Evolutionary conservation across 192 early-diverging fungal genomes (phyloP).

Genomic region (Chytriomyces confervae): DNA sequence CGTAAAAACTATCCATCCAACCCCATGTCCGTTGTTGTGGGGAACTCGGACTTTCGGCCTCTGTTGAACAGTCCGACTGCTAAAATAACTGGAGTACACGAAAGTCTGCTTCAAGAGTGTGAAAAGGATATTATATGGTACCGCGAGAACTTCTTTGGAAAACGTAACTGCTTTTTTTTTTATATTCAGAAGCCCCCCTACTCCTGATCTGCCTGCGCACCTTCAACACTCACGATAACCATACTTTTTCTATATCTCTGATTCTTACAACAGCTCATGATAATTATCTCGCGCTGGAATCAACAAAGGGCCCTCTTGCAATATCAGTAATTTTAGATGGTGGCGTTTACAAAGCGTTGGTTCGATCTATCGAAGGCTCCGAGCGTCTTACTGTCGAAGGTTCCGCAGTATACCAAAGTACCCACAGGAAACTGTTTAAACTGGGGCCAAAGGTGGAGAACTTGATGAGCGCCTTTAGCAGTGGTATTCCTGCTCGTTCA

Average conservation of each 20-base stretch:
- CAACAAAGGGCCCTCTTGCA: conserved; percentile 57
- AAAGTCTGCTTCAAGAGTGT: conserved; percentile 69
- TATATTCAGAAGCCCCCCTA: neutral
- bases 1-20: neutral
- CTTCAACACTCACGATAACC: too few species aligned
- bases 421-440: conserved; percentile 52
- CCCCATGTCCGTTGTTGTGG: conserved; percentile 51
- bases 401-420: conserved; percentile 47
- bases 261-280: conserved; percentile 46
- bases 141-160: conserved; percentile 67
- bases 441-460: conserved; percentile 55
- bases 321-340: conserved; percentile 57
- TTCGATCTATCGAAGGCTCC: conserved; percentile 59
- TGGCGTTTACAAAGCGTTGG: conserved; percentile 59
- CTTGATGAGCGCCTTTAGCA: conserved; percentile 60
- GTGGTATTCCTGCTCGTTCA: conserved; percentile 54
- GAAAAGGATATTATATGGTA: conserved; percentile 75
- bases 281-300: conserved; percentile 53
- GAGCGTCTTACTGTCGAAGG: conserved; percentile 59
- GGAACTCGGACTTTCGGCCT: conserved; percentile 56
- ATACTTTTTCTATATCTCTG: too few species aligned
- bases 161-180: conserved; percentile 42
- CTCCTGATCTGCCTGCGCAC: too few species aligned
- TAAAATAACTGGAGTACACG: conserved; percentile 58
- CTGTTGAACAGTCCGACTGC: conserved; percentile 47